These are phyloP conservation scores for Vigna trinervia DNA, from an alignment of 306 rosid genomes.

Conservation along the genomic window DNA sequence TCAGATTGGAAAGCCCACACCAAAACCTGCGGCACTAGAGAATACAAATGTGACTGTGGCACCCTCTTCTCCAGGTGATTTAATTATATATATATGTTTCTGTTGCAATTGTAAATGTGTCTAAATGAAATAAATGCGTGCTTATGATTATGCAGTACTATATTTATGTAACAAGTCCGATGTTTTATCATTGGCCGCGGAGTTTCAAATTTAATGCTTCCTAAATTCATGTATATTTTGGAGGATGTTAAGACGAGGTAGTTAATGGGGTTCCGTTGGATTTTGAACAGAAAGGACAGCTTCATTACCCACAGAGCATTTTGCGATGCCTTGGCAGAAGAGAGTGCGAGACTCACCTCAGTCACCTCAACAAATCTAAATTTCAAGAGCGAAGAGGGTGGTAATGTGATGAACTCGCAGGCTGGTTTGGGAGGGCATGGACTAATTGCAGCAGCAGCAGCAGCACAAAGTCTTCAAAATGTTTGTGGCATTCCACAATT, in stretches of 20 bases:
- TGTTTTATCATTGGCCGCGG: conserved; percentile 41
- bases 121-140: conserved; percentile 47
- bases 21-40: conserved; percentile 95
- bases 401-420: conserved; percentile 46
- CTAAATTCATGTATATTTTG: not conserved
- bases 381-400: conserved; percentile 63
- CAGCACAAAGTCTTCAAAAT: conserved; percentile 32
- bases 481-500: conserved; percentile 53
- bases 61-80: conserved; percentile 88
- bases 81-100: not conserved
- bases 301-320: conserved; percentile 97
- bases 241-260: conserved; percentile 43
- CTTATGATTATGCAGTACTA: not conserved
- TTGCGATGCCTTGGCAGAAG: conserved; percentile 97
- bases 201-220: conserved; percentile 53
- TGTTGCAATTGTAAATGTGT: conserved; percentile 11
- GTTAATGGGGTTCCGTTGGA: conserved; percentile 43
- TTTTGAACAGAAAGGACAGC: conserved; percentile 81
- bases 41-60: conserved; percentile 95
- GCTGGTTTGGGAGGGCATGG: conserved; percentile 44
- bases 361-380: conserved; percentile 62
- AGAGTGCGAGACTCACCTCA: conserved; percentile 81
- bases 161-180: conserved; percentile 37
- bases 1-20: conserved; percentile 98
- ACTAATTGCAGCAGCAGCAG: conserved; percentile 8